Conservation (phyloP, 345 rosid genomes). For the Anastatica hierochuntica region DNA sequence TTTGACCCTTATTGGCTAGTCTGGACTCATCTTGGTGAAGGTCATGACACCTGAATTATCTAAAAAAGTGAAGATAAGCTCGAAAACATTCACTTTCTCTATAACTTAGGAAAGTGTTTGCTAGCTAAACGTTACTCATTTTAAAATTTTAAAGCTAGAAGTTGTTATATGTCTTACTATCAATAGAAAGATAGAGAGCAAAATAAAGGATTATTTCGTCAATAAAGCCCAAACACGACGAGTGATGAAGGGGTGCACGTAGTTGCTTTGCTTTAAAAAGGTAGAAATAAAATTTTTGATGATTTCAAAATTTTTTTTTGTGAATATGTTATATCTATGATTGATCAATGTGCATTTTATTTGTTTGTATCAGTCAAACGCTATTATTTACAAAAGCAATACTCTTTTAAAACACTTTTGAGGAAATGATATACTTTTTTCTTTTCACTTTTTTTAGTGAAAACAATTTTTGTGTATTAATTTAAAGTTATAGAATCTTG, state of each 20-base stretch:
- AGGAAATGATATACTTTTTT: not conserved
- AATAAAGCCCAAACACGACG: conserved; percentile 9
- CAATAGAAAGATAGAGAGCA: not conserved
- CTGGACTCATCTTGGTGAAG: too few relatives aligned
- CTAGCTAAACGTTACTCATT: conserved; percentile 9
- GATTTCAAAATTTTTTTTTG: not conserved
- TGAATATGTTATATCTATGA: conserved; percentile 16
- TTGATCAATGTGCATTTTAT: conserved; percentile 20
- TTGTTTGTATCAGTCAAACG: conserved; percentile 20
- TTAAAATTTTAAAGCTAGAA: conserved; percentile 5
- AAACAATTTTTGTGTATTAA: not conserved
- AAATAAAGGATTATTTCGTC: not conserved
- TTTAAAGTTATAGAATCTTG: conserved; percentile 1
- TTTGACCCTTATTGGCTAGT: too few relatives aligned
- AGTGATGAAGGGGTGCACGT: conserved; percentile 17
- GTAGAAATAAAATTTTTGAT: not conserved
- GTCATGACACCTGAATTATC: too few relatives aligned
- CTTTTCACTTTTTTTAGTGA: conserved; percentile 1
- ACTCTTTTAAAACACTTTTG: conserved; percentile 17
- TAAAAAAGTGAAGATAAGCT: conserved; percentile 4
- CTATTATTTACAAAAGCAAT: conserved; percentile 12
- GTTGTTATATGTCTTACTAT: conserved; percentile 24
- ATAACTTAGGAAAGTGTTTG: conserved; percentile 14
- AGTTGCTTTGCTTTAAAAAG: conserved; percentile 1
- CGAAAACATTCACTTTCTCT: conserved; percentile 2